A percentile compares a stretch with the other conserved stretches of the same genome.
Conservation (phyloP, 1,284 basidiomycete genomes). For the Trametes polyzona region DNA sequence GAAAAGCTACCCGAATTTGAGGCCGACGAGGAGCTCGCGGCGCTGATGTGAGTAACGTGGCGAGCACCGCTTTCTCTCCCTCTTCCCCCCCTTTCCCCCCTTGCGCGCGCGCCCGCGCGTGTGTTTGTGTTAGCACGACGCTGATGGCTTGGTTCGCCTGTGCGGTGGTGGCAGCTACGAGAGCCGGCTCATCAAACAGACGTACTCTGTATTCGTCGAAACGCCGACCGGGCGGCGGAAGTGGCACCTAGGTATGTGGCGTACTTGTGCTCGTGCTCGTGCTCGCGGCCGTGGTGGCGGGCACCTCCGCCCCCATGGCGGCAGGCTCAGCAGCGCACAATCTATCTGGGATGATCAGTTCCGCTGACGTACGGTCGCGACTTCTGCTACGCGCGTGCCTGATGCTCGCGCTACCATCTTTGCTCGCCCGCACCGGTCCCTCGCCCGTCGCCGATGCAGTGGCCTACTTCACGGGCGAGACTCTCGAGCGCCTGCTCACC, state of each 20-base stretch:
- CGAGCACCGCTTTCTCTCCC: conserved; percentile 2
- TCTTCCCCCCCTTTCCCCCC: neutral
- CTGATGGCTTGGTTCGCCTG: too few relatives aligned
- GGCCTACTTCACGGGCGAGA: conserved; percentile 73
- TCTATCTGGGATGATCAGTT: conserved; percentile 10
- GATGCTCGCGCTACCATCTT: neutral
- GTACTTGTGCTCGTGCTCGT: too few relatives aligned
- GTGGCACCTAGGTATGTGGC: conserved; percentile 80
- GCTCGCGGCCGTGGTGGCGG: too few relatives aligned
- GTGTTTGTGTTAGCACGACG: too few relatives aligned
- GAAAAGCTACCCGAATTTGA: conserved; percentile 43
- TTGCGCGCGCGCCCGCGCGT: neutral
- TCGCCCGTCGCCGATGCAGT: conserved; percentile 44
- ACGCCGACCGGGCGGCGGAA: conserved; percentile 65
- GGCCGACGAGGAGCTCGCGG: conserved; percentile 28
- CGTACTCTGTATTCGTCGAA: conserved; percentile 76
- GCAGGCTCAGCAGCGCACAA: too few relatives aligned
- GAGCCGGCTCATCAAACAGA: conserved; percentile 72
- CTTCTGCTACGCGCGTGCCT: conserved; percentile 1
- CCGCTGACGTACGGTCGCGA: conserved; percentile 1
- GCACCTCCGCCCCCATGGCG: too few relatives aligned
- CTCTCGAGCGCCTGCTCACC: conserved; percentile 65
- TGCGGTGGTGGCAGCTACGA: conserved; percentile 40
- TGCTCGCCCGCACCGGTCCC: conserved; percentile 6
- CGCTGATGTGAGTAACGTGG: conserved; percentile 32